A percentile compares a stretch with the other conserved stretches of the same genome.
Evolutionary conservation across 805 yeast species (phyloP).

Genomic region (Vanderwaltozyma yarrowii): DNA sequence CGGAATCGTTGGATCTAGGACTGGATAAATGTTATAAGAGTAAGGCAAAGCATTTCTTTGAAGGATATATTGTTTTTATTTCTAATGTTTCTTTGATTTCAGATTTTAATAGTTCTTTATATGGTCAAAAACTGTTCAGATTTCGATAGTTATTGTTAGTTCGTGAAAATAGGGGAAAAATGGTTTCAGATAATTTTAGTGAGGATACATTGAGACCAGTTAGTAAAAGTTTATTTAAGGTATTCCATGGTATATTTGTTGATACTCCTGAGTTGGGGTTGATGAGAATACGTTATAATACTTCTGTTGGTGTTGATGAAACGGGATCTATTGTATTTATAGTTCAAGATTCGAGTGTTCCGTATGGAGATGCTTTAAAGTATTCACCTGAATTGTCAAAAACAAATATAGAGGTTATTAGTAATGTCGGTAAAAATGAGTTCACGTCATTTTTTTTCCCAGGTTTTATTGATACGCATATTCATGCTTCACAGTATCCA

Average conservation of each 20-base stretch:
- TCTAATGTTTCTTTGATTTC: no score
- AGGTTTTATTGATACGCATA: constrained; percentile 75
- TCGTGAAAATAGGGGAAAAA: no score
- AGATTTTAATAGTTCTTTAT: no score
- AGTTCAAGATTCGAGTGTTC: constrained; percentile 16
- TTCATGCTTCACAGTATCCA: constrained; percentile 79
- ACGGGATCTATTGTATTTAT: constrained; percentile 37
- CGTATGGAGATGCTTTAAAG: constrained; percentile 20
- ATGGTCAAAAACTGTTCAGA: no score
- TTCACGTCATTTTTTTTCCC: constrained; percentile 53
- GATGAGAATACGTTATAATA: constrained; percentile 44
- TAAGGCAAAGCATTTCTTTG: no score
- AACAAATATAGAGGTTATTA: constrained; percentile 22
- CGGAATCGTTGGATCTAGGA: no score
- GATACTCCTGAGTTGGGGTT: constrained; percentile 57
- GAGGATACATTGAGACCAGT: background rate
- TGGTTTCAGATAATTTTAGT: background rate
- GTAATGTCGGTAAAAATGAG: constrained; percentile 5
- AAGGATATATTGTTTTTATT: no score
- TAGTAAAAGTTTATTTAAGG: constrained; percentile 3
- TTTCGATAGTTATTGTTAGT: no score
- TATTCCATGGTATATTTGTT: constrained; percentile 60
- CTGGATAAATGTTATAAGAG: no score
- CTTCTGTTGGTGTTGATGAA: constrained; percentile 49
- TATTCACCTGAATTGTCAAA: constrained; percentile 10